A percentile compares a stretch with the other conserved stretches of the same genome.
Conservation (phyloP, 208 protist genomes). For the Trypanosoma grayi region DNA sequence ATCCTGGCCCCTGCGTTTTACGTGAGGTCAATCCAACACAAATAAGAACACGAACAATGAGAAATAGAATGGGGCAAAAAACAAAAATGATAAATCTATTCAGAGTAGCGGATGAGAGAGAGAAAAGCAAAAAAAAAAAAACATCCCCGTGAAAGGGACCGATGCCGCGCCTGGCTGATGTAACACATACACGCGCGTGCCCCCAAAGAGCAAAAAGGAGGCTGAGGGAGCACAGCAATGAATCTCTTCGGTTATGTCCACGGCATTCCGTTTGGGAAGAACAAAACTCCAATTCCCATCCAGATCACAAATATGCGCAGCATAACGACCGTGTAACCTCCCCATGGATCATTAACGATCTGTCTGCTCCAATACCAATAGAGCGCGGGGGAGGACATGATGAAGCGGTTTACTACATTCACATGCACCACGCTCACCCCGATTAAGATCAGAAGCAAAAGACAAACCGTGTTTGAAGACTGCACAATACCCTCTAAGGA, state of each 20-base stretch:
- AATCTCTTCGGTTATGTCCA: conserved; percentile 85
- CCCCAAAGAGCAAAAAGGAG: no score
- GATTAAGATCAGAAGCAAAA: conserved; percentile 39
- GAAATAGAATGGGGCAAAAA: conserved; percentile 2
- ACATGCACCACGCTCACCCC: conserved; percentile 69
- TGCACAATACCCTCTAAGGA: conserved; percentile 27
- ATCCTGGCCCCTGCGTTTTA: no score
- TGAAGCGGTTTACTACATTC: conserved; percentile 76
- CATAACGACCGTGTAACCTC: conserved; percentile 31
- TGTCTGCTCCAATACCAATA: conserved; percentile 60
- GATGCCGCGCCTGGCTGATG: no score
- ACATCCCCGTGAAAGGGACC: no score
- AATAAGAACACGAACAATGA: background rate
- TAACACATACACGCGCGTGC: no score
- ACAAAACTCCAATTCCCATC: conserved; percentile 45
- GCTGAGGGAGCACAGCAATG: no score
- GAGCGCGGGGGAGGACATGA: conserved; percentile 62
- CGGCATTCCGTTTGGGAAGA: conserved; percentile 73
- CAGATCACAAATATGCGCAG: conserved; percentile 52
- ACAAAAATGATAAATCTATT: background rate
- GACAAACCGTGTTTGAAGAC: conserved; percentile 52
- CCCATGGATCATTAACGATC: conserved; percentile 35
- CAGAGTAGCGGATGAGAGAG: background rate
- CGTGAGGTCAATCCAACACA: no score
- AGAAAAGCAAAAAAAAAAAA: conserved; percentile 24